Conservation (phyloP, 805 yeast species). For the Barnettozyma siamensis region DNA sequence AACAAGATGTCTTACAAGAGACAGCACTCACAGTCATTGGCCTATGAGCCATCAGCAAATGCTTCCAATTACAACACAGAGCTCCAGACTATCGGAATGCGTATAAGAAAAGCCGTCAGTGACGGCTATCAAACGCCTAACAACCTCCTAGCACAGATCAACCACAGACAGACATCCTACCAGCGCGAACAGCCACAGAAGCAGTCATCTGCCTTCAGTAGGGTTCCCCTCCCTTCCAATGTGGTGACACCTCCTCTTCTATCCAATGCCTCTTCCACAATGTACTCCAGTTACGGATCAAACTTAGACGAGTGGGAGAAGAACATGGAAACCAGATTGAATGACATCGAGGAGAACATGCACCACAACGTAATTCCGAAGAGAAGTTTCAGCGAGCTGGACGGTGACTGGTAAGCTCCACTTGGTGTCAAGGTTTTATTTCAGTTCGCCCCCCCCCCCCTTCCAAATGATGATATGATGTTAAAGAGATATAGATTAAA, state of each 20-base stretch:
- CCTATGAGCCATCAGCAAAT: conserved; percentile 23
- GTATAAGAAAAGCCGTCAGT: conserved; percentile 60
- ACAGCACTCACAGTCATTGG: conserved; percentile 26
- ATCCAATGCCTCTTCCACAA: conserved; percentile 28
- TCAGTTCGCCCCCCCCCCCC: too few species aligned
- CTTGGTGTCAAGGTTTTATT: too few species aligned
- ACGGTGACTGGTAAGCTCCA: conserved; percentile 21
- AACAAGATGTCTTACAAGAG: conserved; percentile 30
- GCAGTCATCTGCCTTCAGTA: conserved; percentile 21
- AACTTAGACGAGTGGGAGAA: conserved; percentile 36
- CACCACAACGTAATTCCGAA: conserved; percentile 16
- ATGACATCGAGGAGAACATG: conserved; percentile 27
- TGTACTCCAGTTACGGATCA: conserved; percentile 28
- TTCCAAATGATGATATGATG: too few species aligned
- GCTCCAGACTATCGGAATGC: conserved; percentile 60
- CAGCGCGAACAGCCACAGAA: conserved; percentile 19
- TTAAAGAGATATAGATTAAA: too few species aligned
- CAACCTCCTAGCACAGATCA: conserved; percentile 11
- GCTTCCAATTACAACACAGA: conserved; percentile 30
- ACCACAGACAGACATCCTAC: conserved; percentile 16
- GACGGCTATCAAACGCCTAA: conserved; percentile 45
- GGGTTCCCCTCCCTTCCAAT: conserved; percentile 31
- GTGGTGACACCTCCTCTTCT: conserved; percentile 30
- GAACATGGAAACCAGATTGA: conserved; percentile 30
- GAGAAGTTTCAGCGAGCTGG: conserved; percentile 24